Base-by-base conservation (phyloP, 768 basidiomycete genomes). In the Termitomyces sp. region DNA sequence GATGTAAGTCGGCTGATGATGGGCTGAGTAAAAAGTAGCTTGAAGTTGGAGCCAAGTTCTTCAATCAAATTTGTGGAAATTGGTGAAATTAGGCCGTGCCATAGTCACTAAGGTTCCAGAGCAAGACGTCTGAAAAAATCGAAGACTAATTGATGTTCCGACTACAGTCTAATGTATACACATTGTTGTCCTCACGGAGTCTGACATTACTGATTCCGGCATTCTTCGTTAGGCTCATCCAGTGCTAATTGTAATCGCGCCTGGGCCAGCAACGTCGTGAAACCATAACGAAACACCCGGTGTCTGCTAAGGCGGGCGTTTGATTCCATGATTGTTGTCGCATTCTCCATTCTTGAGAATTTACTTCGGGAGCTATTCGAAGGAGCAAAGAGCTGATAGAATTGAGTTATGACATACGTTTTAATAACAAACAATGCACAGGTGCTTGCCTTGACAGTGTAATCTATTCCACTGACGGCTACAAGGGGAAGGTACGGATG, bases 381-480 rank as follows among this genome's bases (percentile, higher is more conserved):
- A 14, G 88, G 86, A 1, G 83, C 81, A 68, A 91, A 91, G 31
- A 91, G 68, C 89, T 90, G 56, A 44, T 44, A 37, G 50, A 48
- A 17, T 46, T 11, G 23, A 61, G 55, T 54, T 12, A 61, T 33
- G 50, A 33, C 33, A 44, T 35, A 7, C 21, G 11, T 46, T n/a
- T 21, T 46, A 26, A 35, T 21, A 23, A 10, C 37, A 17, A 35
- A 35, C 31, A 49, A 45, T 19, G 43, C 8, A 33, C 11, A 37
- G 23, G 28, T 23, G 53, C 71, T 59, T 56, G 89, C 89, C 78
- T 96, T 95, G 47, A 94, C 80, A 10, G 90, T 91, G 11, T 77
- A 73, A 64, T 95, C 94, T 49, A 96, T 94, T 1, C 94, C 94
- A 66, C 87, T 90, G 44, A 89, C 85, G 3, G 92, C 91, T n/a